These are phyloP conservation scores for Phytophthora chlamydospora DNA, from an alignment of 352 stramenopile genomes.

Conservation along the genomic window DNA sequence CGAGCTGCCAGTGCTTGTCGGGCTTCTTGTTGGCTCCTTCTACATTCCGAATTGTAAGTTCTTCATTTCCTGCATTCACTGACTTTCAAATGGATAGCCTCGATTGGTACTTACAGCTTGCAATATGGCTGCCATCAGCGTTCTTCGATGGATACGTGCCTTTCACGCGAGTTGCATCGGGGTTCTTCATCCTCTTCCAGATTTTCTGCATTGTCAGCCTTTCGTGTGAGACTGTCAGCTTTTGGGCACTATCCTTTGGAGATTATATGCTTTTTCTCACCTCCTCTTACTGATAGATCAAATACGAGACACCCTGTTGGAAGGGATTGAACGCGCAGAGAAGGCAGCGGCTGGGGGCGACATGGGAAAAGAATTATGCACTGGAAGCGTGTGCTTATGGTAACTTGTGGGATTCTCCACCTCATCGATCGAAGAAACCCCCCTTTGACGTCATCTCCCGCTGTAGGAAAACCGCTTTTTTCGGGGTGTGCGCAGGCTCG, in stretches of 20 bases:
- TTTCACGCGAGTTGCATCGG: constrained; percentile 59
- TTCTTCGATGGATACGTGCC: constrained; percentile 75
- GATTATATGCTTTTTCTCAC: background rate
- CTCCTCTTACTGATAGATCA: constrained; percentile 45
- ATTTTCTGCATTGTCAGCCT: constrained; percentile 81
- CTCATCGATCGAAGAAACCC: background rate
- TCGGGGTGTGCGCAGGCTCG: constrained; percentile 55
- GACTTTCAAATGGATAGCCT: background rate
- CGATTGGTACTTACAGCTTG: background rate
- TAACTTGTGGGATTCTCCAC: constrained; percentile 1
- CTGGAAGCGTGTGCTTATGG: constrained; percentile 26
- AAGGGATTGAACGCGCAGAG: constrained; percentile 52
- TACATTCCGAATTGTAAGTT: constrained; percentile 70
- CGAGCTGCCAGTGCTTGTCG: constrained; percentile 57
- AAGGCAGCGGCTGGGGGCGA: constrained; percentile 24
- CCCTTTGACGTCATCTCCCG: background rate
- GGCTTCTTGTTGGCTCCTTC: constrained; percentile 69
- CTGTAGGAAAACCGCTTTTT: constrained; percentile 35
- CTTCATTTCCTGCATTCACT: background rate
- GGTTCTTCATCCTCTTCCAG: constrained; percentile 82
- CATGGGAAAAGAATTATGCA: background rate
- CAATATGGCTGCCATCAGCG: constrained; percentile 20
- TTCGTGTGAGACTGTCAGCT: constrained; percentile 58
- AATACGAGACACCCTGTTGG: constrained; percentile 58
- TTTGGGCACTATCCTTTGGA: background rate